Evolutionary conservation across 2,329 filamentous ascomycete genomes (phyloP), one percentile per base, ranked within the genome.

Genomic region (Colletotrichum endophyticum): DNA sequence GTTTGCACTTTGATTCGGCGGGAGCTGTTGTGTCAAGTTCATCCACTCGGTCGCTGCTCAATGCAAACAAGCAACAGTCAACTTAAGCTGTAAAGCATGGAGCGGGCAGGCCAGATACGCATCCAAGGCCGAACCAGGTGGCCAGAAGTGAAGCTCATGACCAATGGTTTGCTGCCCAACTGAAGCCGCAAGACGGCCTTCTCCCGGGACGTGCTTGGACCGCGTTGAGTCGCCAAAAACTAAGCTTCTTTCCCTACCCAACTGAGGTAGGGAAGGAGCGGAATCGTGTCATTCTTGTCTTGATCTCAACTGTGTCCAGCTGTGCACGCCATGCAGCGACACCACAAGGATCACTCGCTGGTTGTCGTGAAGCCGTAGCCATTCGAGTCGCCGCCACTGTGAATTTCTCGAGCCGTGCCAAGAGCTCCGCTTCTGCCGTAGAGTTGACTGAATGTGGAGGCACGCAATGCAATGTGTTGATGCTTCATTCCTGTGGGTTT

Each of bases 21-120:
- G 39, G 61, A 73, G 32, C 44, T 53, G 36, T 62, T 67, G 66
- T 76, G 74, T 76, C 74, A 76, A 74, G 74, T 76, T 76, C 74
- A 66, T 76, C 74, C 70, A 74, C 74, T 66, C 71, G 61, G 22
- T 70, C 25, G 19, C 61, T 59, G 70, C 66, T 70, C 44, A 53
- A 76, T 66, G 74, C 74, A 74, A 74, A 66, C 66, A 70, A 66
- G 57, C 66, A 64, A 39, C 28, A 61, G 64, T 62, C 36, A 34
- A 22, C 44, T 53, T 22, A 53, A 63, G 28, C 59, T 63, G 59
- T 22, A 34, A 22, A 63, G 30, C 59, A 63, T 63, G 32, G 7
- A 34, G 59, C 30, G 32, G 19, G 59, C 28, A 59, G 44, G 59
- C 70, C 61, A 44, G 44, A 53, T 36, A 72, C 44, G 72, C 73